phyloP scores from a whole-genome alignment of 805 yeast species.

The Priceomyces fermenticarens region DNA sequence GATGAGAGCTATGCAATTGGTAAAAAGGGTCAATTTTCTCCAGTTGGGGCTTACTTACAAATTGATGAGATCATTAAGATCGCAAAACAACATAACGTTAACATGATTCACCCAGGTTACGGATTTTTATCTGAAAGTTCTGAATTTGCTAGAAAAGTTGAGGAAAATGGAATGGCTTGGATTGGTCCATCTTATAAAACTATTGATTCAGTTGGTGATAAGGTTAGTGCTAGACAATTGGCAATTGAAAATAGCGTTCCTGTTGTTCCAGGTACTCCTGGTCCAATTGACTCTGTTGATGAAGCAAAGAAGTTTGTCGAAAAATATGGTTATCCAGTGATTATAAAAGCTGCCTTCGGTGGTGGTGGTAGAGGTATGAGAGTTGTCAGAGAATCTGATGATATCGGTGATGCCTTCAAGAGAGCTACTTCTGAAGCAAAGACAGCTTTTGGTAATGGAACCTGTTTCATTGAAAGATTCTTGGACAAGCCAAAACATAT shows the following conservation, averaged over 20 bases:
- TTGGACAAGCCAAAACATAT: constrained; percentile 95
- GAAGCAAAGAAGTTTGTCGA: constrained; percentile 80
- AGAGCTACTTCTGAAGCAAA: constrained; percentile 94
- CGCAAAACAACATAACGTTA: constrained; percentile 47
- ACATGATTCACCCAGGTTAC: constrained; percentile 40
- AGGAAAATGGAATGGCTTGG: constrained; percentile 90
- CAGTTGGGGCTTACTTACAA: constrained; percentile 94
- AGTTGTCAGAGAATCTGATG: constrained; percentile 96
- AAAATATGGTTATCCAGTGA: constrained; percentile 90
- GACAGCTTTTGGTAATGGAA: constrained; percentile 97
- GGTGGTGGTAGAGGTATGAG: constrained; percentile 99
- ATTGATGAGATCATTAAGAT: constrained; percentile 91
- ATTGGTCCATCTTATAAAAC: constrained; percentile 87
- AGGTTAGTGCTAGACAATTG: constrained; percentile 87
- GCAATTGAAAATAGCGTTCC: constrained; percentile 85
- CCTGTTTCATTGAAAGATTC: constrained; percentile 95
- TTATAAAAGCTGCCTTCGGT: constrained; percentile 98
- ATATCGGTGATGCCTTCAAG: constrained; percentile 82
- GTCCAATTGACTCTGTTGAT: constrained; percentile 79
- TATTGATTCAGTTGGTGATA: constrained; percentile 94
- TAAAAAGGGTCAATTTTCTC: constrained; percentile 81
- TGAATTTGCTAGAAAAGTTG: constrained; percentile 90
- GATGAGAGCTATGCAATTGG: constrained; percentile 95
- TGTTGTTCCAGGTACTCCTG: constrained; percentile 96
- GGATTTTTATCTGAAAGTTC: constrained; percentile 86